Evolutionary conservation across 768 basidiomycete genomes (phyloP), one percentile per base, ranked within the genome.

Genomic region (Tricholoma terreum): DNA sequence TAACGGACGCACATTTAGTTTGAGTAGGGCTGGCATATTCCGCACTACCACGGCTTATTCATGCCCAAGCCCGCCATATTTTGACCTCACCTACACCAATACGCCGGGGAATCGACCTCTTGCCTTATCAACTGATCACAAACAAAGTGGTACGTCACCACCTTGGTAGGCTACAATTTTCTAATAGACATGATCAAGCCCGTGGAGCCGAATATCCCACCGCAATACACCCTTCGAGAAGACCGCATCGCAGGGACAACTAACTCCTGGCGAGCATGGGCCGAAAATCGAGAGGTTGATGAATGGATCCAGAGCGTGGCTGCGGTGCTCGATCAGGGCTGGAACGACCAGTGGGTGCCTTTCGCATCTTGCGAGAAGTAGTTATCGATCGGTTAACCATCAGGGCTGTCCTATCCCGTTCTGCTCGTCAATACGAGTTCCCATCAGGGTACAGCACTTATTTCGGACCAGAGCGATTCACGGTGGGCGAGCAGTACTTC

Each of bases 301-400:
- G 91, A 93, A 70, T 98, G 96, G 94, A 82, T 92, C 57, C 93
- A 95, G 70, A 86, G 86, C 62, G 85, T 92, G 33, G 89, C 86
- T 4, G 92, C 90, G 27, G 87, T 96, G n/a, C 76, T 90, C 27
- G 89, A 92, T 50, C 86, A 87, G 60, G 86, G 87, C 9, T 95
- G 91, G 88, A 92, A 92, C 63, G 94, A 95, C 36, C 86, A 92
- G 90, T 92, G 60, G 66, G 87, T 65, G 27, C 1, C 14, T 38
- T 22, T 6, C 4, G 6, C 30, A 22, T 10, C 24, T 40, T 30
- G 43, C 17, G n/a, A 33, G 11, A 19, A 31, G 7, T 1, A 10
- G n/a, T n/a, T 30, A 30, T n/a, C 52, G 14, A n/a, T 34, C 22
- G 46, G 48, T 24, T 24, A 22, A 52, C 55, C 46, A 57, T n/a